Evolutionary conservation across 768 basidiomycete species (phyloP).

Genomic region (Solioccasus polychromus): DNA sequence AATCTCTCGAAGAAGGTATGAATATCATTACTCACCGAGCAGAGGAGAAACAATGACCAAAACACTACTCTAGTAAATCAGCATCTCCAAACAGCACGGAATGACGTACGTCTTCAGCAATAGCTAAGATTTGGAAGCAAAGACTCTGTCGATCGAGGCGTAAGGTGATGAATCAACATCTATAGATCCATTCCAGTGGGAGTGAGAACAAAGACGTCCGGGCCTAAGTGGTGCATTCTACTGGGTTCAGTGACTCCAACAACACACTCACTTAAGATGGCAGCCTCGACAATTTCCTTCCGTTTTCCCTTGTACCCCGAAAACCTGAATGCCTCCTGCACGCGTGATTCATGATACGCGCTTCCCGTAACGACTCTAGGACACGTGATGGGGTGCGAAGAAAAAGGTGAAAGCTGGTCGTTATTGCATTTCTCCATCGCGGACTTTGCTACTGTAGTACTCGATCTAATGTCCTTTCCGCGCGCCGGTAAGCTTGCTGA

Average conservation of each 20-base stretch:
- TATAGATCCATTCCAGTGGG: conserved; percentile 77
- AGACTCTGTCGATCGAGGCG: conserved; percentile 51
- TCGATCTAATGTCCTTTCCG: not conserved
- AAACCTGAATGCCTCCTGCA: conserved; percentile 52
- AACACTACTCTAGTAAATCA: conserved; percentile 50
- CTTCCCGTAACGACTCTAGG: conserved; percentile 25
- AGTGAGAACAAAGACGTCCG: conserved; percentile 75
- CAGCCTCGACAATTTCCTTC: conserved; percentile 70
- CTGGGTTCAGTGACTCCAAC: not conserved
- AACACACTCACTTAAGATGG: conserved; percentile 56
- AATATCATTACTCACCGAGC: conserved; percentile 45
- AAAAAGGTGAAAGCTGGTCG: conserved; percentile 4
- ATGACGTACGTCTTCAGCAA: conserved; percentile 51
- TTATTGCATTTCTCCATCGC: conserved; percentile 13
- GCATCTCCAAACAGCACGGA: not conserved
- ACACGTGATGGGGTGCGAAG: not conserved
- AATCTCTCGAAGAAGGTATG: not conserved
- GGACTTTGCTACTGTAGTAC: not conserved
- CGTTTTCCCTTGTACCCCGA: conserved; percentile 72
- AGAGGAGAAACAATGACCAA: conserved; percentile 78
- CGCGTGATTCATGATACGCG: conserved; percentile 4
- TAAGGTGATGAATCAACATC: not conserved
- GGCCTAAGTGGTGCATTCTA: conserved; percentile 38
- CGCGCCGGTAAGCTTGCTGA: conserved; percentile 11
- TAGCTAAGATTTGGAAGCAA: conserved; percentile 83